Evolutionary conservation across 495 filamentous ascomycete species (phyloP), one percentile per base, ranked within the genome.

Genomic region (Penicillium nucicola): DNA sequence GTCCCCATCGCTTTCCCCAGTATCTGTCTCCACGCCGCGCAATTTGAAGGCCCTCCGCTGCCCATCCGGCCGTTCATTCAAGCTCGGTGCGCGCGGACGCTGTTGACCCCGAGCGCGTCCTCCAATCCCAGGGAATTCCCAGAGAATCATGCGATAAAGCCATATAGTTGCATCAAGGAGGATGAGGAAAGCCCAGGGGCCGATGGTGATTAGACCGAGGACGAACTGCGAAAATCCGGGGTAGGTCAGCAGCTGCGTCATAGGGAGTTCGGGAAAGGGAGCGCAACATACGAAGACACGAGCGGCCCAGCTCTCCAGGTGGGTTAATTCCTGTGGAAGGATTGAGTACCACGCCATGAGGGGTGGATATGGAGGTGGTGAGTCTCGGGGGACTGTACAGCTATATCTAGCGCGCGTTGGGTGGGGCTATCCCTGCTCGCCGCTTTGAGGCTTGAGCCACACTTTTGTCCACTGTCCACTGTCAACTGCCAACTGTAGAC

Each of bases 111-210:
- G 72, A 22, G 85, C 84, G 47, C 86, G 70, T 5, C 85, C 85
- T 1, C 86, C 86, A 22, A 86, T 52, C 35, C 74, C 62, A 1
- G 86, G 86, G 1, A 87, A 58, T 45, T 86, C 77, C 64, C 83
- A 83, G 25, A 72, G 66, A 6, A 77, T 53, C 20, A 79, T 70
- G 25, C 85, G 82, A 59, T 77, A 81, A 23, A 85, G 43, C 57
- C 88, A 91, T 14, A 89, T 72, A 20, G 79, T 54, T 17, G 85
- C 63, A 56, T 91, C 87, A 67, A 89, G 87, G 45, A 86, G 40
- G 43, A 91, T 62, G 28, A 89, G 64, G 1, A 81, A 61, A 1
- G 78, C 60, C 84, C 86, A 90, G 4, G 87, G 87, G 11, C 77
- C 74, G 47, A 90, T 82, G 5, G 79, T 83, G 20, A 88, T 56